These are phyloP conservation scores for Pleurotus tuoliensis DNA, from an alignment of 768 basidiomycete species.

Conservation along the genomic window DNA sequence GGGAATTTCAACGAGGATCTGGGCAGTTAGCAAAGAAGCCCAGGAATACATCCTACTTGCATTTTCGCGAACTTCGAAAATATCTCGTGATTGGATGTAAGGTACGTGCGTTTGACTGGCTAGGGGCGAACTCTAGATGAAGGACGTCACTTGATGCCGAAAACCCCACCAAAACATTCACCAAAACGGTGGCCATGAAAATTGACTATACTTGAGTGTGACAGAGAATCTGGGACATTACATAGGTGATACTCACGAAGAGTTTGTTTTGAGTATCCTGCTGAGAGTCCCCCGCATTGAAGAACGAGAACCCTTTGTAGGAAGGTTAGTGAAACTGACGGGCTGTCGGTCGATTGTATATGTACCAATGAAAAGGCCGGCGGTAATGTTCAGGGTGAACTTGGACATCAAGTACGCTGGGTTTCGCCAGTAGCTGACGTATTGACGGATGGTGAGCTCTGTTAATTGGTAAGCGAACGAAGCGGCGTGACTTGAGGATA, in stretches of 20 bases:
- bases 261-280: constrained; percentile 65
- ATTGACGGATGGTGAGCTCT: constrained; percentile 41
- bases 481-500: constrained; percentile 47
- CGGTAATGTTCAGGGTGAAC: constrained; percentile 46
- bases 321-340: no score
- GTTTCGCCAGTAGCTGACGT: constrained; percentile 47
- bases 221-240: constrained; percentile 9
- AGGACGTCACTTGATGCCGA: no score
- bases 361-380: constrained; percentile 47
- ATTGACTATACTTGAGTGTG: constrained; percentile 33
- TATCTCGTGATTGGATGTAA: constrained; percentile 52
- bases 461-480: constrained; percentile 47
- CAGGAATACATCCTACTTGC: constrained; percentile 61
- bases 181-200: constrained; percentile 50
- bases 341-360: not conserved
- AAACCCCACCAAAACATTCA: not conserved
- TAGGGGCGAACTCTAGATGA: constrained; percentile 37
- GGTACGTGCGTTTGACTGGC: constrained; percentile 62
- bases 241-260: constrained; percentile 40
- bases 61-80: constrained; percentile 69
- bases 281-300: constrained; percentile 45
- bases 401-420: constrained; percentile 62
- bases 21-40: constrained; percentile 52
- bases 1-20: constrained; percentile 54
- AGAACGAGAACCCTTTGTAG: constrained; percentile 52